phyloP scores from a whole-genome alignment of 2,329 filamentous ascomycete genomes.

The Verruconis gallopava region DNA sequence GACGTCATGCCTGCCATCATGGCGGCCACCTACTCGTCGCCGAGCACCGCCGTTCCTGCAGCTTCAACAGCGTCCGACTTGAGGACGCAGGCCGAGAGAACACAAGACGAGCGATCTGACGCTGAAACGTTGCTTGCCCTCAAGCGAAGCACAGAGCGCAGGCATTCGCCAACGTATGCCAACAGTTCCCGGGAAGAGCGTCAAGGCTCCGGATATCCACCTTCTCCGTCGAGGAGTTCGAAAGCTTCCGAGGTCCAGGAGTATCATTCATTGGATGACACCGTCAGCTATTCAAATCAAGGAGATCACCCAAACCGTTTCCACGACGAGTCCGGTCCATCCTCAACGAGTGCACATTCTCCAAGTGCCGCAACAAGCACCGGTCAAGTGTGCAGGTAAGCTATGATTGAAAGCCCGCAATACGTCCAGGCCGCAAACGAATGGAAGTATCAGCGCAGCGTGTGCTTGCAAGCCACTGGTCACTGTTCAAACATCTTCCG shows the following conservation, averaged over 20 bases:
- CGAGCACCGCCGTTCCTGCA: neutral
- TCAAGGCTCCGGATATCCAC: neutral
- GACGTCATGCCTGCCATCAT: neutral
- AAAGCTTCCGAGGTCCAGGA: conserved; percentile 19
- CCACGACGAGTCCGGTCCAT: conserved; percentile 12
- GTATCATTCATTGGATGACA: conserved; percentile 29
- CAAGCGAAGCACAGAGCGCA: neutral
- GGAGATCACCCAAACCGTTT: neutral
- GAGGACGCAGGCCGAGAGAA: neutral
- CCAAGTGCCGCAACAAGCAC: conserved; percentile 29
- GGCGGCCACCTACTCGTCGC: neutral
- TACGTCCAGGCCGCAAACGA: neutral
- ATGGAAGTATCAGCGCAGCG: neutral
- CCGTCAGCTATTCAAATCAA: conserved; percentile 17
- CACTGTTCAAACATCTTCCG: neutral
- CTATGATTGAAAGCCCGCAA: conserved; percentile 9
- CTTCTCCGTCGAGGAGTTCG: neutral
- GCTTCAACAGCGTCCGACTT: neutral
- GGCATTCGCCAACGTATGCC: neutral
- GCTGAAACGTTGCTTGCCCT: neutral
- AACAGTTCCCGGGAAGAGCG: neutral
- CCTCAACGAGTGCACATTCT: conserved; percentile 12
- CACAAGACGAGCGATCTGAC: neutral
- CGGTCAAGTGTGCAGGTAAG: conserved; percentile 62
- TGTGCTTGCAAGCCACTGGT: neutral